These are phyloP conservation scores for Pseudozyma thailandica DNA, from an alignment of 1,284 basidiomycete species.

Conservation along the genomic window DNA sequence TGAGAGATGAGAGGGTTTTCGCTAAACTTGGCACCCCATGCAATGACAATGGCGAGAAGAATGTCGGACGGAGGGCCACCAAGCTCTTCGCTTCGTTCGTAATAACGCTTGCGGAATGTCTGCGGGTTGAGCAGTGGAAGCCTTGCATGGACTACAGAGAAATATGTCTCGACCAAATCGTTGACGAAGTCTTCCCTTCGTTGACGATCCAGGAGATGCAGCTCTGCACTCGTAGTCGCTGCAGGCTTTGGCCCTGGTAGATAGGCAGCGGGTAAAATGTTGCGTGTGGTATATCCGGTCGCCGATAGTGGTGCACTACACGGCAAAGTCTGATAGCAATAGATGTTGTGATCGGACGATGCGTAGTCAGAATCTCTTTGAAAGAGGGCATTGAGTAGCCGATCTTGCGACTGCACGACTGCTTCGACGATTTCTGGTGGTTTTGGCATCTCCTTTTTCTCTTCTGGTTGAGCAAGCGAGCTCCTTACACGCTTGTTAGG, in stretches of 20 bases:
- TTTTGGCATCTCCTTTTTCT: constrained; percentile 35
- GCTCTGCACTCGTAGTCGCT: constrained; percentile 44
- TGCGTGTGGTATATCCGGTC: constrained; percentile 28
- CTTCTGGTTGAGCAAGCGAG: constrained; percentile 23
- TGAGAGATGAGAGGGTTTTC: constrained; percentile 82
- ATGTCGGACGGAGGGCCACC: constrained; percentile 73
- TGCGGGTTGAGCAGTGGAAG: constrained; percentile 52
- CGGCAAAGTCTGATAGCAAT: constrained; percentile 23
- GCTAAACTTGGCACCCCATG: constrained; percentile 91
- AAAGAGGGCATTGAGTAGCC: constrained; percentile 41
- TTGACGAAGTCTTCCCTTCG: constrained; percentile 51
- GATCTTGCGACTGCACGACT: constrained; percentile 28
- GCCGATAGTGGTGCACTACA: constrained; percentile 25
- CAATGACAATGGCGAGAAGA: constrained; percentile 85
- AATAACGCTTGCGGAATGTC: constrained; percentile 45
- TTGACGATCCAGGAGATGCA: constrained; percentile 42
- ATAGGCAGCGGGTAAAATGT: constrained; percentile 28
- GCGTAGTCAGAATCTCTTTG: constrained; percentile 41
- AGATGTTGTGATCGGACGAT: constrained; percentile 19
- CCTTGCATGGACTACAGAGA: constrained; percentile 54
- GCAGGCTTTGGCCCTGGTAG: constrained; percentile 38
- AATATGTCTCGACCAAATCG: constrained; percentile 56
- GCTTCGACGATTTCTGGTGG: constrained; percentile 39
- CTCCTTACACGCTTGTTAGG: constrained; percentile 46
- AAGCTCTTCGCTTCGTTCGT: constrained; percentile 33